phyloP scores from a whole-genome alignment of 352 stramenopile species.

The Phytophthora hibernalis region DNA sequence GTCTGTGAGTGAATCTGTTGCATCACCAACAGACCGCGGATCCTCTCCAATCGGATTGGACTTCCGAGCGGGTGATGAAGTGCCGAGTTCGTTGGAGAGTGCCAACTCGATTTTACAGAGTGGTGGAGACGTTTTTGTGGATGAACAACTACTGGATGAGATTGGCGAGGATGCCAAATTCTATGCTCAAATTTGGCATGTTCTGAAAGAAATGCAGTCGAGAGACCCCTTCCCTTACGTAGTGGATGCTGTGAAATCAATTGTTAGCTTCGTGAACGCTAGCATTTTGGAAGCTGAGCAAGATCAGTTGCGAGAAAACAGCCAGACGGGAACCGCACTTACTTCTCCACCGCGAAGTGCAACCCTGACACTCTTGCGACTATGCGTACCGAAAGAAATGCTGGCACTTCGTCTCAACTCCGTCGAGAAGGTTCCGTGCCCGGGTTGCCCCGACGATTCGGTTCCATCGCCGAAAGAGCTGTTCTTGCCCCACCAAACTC shows the following conservation, averaged over 20 bases:
- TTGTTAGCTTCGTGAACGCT: conserved; percentile 72
- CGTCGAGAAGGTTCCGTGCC: conserved; percentile 52
- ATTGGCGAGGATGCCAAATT: conserved; percentile 76
- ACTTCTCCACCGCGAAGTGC: conserved; percentile 36
- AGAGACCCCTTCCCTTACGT: conserved; percentile 88
- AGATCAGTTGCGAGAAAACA: conserved; percentile 51
- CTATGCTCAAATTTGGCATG: conserved; percentile 89
- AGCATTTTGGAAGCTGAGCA: conserved; percentile 64
- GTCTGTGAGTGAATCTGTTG: conserved; percentile 13
- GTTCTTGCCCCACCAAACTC: conserved; percentile 9
- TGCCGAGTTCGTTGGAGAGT: conserved; percentile 14
- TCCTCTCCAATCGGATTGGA: conserved; percentile 12
- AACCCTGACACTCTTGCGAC: conserved; percentile 15
- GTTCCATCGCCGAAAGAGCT: conserved; percentile 16
- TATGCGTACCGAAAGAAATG: conserved; percentile 26
- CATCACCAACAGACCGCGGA: conserved; percentile 3
- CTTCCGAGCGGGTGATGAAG: conserved; percentile 23
- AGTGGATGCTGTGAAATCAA: conserved; percentile 62
- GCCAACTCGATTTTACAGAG: conserved; percentile 15
- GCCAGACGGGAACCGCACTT: conserved; percentile 30
- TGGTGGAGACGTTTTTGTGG: conserved; percentile 46
- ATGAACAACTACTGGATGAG: conserved; percentile 47
- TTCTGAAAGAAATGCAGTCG: conserved; percentile 85
- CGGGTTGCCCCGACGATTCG: conserved; percentile 17
- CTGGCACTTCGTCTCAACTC: conserved; percentile 27